Percentiles rank a stretch among this genome's conserved stretches.
phyloP scores from a whole-genome alignment of 805 yeast species.

The Saccharomycopsis fodiens region DNA sequence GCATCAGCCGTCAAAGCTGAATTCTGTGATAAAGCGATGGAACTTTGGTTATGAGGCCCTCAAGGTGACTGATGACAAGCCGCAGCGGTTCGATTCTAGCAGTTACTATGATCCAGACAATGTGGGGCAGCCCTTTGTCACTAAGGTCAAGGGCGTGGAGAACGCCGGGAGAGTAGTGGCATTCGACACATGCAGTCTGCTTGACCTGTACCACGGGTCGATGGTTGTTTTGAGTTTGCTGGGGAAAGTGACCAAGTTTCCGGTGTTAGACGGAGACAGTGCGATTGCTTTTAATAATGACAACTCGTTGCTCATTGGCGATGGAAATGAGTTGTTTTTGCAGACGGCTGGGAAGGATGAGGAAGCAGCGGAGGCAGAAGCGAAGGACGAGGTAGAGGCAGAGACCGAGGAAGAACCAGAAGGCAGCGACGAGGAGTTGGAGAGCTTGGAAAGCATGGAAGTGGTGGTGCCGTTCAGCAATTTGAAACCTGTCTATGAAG shows the following conservation, averaged over 20 bases:
- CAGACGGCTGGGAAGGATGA: neutral
- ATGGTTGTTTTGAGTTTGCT: conserved; percentile 11
- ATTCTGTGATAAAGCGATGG: conserved; percentile 11
- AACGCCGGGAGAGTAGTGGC: conserved; percentile 7
- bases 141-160: conserved; percentile 10
- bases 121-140: conserved; percentile 57
- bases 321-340: conserved; percentile 3
- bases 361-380: conserved; percentile 1
- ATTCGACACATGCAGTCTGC: conserved; percentile 15
- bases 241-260: conserved; percentile 11
- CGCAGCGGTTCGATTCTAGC: neutral
- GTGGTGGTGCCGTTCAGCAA: conserved; percentile 16
- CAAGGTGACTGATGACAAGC: conserved; percentile 2
- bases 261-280: conserved; percentile 12
- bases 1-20: conserved; percentile 10
- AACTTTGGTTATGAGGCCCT: conserved; percentile 18
- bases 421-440: neutral
- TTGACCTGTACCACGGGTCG: conserved; percentile 11
- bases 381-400: conserved; percentile 25
- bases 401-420: conserved; percentile 14
- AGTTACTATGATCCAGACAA: conserved; percentile 59
- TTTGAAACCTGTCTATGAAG: conserved; percentile 25
- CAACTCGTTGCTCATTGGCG: conserved; percentile 4
- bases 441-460: neutral
- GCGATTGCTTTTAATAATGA: conserved; percentile 9